Conservation (phyloP, 768 basidiomycete genomes). For the Mycena amicta region DNA sequence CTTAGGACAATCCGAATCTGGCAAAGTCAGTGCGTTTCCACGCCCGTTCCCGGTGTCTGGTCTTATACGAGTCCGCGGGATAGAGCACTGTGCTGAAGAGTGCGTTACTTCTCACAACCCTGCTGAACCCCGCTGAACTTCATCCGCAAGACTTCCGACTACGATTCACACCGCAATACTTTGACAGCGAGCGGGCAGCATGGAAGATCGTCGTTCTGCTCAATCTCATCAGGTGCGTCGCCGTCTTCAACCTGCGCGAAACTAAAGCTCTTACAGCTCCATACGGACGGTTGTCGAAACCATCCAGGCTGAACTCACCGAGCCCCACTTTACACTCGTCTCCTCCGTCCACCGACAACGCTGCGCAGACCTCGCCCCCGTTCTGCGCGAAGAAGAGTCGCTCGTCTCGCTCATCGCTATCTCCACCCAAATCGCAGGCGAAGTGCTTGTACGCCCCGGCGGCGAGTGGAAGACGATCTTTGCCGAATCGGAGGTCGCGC, state of each 20-base stretch:
- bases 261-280: slow-evolving; percentile 43
- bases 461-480: slow-evolving; percentile 60
- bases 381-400: slow-evolving; percentile 32
- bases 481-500: slow-evolving; percentile 1
- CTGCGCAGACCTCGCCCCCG: slow-evolving; percentile 42
- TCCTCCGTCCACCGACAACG: slow-evolving; percentile 28
- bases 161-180: slow-evolving; percentile 62
- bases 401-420: slow-evolving; percentile 46
- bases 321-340: slow-evolving; percentile 23
- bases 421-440: slow-evolving; percentile 54
- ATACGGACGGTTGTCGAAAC: slow-evolving; percentile 57
- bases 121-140: not conserved
- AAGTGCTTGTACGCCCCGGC: slow-evolving; percentile 58
- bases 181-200: slow-evolving; percentile 55
- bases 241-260: not conserved
- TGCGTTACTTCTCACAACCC: slow-evolving; percentile 22
- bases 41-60: no score
- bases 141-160: slow-evolving; percentile 63
- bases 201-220: slow-evolving; percentile 72
- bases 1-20: slow-evolving; percentile 62
- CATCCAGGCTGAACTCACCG: slow-evolving; percentile 28
- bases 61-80: no score
- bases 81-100: slow-evolving; percentile 56
- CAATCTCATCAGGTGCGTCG: slow-evolving; percentile 61
- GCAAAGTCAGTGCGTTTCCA: slow-evolving; percentile 53